Evolutionary conservation across 345 rosid genomes (phyloP).

Genomic region (Nephelium lappaceum): DNA sequence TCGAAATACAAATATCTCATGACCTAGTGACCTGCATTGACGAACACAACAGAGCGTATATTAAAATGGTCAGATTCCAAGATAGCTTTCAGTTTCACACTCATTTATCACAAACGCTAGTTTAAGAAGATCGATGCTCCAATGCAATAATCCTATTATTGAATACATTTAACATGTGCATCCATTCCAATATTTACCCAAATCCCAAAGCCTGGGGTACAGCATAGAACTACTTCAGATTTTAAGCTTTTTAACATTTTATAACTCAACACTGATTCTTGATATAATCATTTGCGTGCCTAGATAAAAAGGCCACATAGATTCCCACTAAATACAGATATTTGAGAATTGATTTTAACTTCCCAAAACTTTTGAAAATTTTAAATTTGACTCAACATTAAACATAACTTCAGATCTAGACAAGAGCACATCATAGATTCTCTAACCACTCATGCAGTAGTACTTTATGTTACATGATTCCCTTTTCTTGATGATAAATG

Average conservation of each 20-base stretch:
- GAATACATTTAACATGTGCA: background rate
- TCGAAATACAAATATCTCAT: background rate
- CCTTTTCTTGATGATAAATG: background rate
- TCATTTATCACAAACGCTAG: background rate
- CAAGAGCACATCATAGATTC: background rate
- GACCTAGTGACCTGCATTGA: too few relatives aligned
- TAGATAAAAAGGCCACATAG: background rate
- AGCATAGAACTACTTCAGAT: background rate
- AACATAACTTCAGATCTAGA: background rate
- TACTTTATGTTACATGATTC: background rate
- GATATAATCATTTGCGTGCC: background rate
- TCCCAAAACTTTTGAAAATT: background rate
- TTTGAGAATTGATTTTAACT: background rate
- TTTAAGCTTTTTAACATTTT: background rate
- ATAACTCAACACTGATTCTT: background rate
- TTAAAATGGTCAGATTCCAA: background rate
- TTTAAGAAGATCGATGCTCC: background rate
- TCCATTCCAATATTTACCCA: background rate
- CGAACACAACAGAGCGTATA: background rate
- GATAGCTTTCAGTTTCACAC: background rate
- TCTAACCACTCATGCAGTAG: background rate
- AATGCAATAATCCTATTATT: background rate
- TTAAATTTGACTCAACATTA: background rate
- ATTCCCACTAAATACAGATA: slow-evolving; percentile 1
- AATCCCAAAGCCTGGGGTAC: background rate